Base-by-base conservation (phyloP, 495 filamentous ascomycete species). In the Xylaria longipes region DNA sequence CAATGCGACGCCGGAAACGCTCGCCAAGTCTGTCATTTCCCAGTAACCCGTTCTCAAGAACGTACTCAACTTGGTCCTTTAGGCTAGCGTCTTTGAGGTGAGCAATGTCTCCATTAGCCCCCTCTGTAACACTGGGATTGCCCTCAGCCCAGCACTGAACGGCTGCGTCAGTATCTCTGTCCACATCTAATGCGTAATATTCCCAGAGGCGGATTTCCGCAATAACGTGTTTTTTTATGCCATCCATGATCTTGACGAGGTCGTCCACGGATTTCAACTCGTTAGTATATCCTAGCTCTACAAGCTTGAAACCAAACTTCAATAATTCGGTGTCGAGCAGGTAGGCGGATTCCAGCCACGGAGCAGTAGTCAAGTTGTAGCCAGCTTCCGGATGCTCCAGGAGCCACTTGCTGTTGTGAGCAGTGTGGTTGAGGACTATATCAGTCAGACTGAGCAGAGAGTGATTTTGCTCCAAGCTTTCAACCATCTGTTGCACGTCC, bases 401-500 rank as follows among this genome's bases (percentile, higher is more conserved):
- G 22, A 99, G 84, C 97, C 97, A 99, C 71, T 91, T 88, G 81
- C 92, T 97, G 80, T 98, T 97, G 80, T 97, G 87, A 3, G 97
- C 97, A 31, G 97, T 99, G 80, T 99, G 97, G 74, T 99, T 99
- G 89, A 94, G 95, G 31, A 99, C 97, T 60, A 99, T 94, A 78
- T 99, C 97, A 3, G 96, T 97, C 83, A 99, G 80, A 72, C 92
- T 94, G 57, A 98, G 85, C 60, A 99, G 83, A 0, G 92, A 92
- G 78, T 95, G 89, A 50, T 97, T 89, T 35, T 91, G 88, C 78
- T 97, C 93, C 89, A 99, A 92, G 78, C 88, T 92, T 29, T 88
- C 80, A 62, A 97, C 89, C 82, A 99, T 84, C 29, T 87, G 83
- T 68, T 90, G 82, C 65, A 98, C 87, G 80, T 98, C 95, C 68